These are phyloP conservation scores for Chytridiales sp. DNA, from an alignment of 371 early-diverging fungal genomes.

Conservation along the genomic window DNA sequence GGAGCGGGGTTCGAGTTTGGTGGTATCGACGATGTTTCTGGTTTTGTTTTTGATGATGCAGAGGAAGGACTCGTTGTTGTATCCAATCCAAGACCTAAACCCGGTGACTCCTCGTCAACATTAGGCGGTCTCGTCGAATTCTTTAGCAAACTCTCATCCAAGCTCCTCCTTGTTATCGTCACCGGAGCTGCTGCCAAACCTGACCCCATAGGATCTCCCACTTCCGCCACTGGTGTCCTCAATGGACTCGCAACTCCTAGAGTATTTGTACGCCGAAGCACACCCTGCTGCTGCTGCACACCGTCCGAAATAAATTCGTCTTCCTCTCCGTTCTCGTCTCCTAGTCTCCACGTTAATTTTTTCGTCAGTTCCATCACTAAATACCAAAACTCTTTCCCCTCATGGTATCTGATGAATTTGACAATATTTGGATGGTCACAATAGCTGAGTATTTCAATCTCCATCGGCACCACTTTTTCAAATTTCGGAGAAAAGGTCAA, in stretches of 20 bases:
- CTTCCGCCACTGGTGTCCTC: background rate
- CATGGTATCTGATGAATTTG: slow-evolving; percentile 11
- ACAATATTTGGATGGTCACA: slow-evolving; percentile 27
- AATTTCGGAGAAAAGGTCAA: too few species aligned
- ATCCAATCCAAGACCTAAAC: background rate
- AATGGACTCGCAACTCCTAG: background rate
- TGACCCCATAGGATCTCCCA: background rate
- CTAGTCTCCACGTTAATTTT: slow-evolving; percentile 15
- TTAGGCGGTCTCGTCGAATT: background rate
- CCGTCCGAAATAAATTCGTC: too few species aligned
- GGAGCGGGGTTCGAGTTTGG: background rate
- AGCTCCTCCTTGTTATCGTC: background rate
- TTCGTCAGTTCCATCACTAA: slow-evolving; percentile 28
- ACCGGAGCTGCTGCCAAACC: background rate
- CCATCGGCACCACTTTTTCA: slow-evolving; percentile 17
- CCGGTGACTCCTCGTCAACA: background rate
- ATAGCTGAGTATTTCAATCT: slow-evolving; percentile 21
- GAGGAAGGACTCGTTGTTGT: background rate
- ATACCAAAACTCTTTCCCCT: slow-evolving; percentile 17
- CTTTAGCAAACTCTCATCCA: background rate
- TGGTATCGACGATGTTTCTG: background rate
- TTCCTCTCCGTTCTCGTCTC: slow-evolving; percentile 6
- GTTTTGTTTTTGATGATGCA: background rate
- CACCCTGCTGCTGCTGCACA: too few species aligned
- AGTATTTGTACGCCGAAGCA: background rate